Evolutionary conservation across 371 early-diverging fungal genomes (phyloP).

Genomic region (Apophysomyces variabilis): DNA sequence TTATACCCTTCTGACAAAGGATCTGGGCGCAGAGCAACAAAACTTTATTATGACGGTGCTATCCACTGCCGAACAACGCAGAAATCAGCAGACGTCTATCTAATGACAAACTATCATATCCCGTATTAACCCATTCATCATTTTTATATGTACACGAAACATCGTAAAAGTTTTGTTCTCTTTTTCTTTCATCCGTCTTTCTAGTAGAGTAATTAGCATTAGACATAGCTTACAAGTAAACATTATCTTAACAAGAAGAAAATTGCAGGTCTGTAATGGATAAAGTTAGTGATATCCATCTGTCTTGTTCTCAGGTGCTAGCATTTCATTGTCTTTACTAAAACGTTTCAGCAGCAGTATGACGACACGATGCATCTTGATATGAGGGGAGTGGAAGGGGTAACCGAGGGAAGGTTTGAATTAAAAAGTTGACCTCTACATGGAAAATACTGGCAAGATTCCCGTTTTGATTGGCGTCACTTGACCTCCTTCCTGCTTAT

Average conservation of each 20-base stretch:
- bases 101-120: slow-evolving; percentile 1
- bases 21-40: slow-evolving; percentile 54
- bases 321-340: too few relatives aligned
- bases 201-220: slow-evolving; percentile 9
- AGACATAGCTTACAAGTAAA: neutral
- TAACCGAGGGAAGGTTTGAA: too few relatives aligned
- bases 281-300: neutral
- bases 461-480: too few relatives aligned
- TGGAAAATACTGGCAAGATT: too few relatives aligned
- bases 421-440: too few relatives aligned
- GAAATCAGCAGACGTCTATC: neutral
- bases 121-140: slow-evolving; percentile 4
- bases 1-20: slow-evolving; percentile 57
- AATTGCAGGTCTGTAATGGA: neutral
- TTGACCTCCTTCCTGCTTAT: too few relatives aligned
- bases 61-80: slow-evolving; percentile 45
- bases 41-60: slow-evolving; percentile 49
- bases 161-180: slow-evolving; percentile 5
- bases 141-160: slow-evolving; percentile 7
- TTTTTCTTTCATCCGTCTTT: slow-evolving; percentile 3
- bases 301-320: neutral
- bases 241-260: neutral
- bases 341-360: too few relatives aligned
- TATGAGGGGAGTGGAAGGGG: too few relatives aligned
- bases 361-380: too few relatives aligned